Evolutionary conservation across 2,329 filamentous ascomycete species (phyloP), one percentile per base, ranked within the genome.

Genomic region (Monosporascus sp.): DNA sequence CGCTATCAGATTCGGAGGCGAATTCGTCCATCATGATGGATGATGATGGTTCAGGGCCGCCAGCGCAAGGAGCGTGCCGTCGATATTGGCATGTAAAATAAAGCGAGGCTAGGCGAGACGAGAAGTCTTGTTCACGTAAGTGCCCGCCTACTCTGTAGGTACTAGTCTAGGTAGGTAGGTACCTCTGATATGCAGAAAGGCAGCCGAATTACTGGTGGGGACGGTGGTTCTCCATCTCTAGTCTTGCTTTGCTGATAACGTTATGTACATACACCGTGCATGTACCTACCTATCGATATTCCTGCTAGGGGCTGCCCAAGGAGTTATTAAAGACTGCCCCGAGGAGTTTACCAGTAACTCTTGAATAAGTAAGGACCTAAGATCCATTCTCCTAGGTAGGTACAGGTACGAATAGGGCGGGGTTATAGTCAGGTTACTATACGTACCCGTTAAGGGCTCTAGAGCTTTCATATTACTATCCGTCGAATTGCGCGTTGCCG

Each of bases 1-100:
- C 94, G 74, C 92, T 97, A 70, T 99, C 94, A 14, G 92, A 96
- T 74, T 99, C 94, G 69, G 91, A 97, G 62, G 90, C 92, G 74
- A 94, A 97, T 75, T 97, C 93, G 71, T 97, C 94, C 94, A 97
- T 97, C 65, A 70, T 77, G 57, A 17, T 46, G 43, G 31, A 46
- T 46, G 22, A 7, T 11, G 24, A 46, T 46, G 43, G 22, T 27
- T 27, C 14, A 31, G 22, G 14, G 43, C 38, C 18, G 38, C 17
- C 18, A 35, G 31, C 31, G 9, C 31, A 35, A 35, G 31, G 4
- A 35, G 31, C 9, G 31, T 35, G 31, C 31, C 31, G 31, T 35
- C 31, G 31, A 35, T 35, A 35, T 35, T 35, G 11, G 31, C 31
- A 35, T 35, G 31, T 35, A 35, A 35, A 35, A 35, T 35, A 35